These are phyloP conservation scores for Raphidocelis subcapitata DNA, from an alignment of 139 green algal genomes.

Conservation along the genomic window DNA sequence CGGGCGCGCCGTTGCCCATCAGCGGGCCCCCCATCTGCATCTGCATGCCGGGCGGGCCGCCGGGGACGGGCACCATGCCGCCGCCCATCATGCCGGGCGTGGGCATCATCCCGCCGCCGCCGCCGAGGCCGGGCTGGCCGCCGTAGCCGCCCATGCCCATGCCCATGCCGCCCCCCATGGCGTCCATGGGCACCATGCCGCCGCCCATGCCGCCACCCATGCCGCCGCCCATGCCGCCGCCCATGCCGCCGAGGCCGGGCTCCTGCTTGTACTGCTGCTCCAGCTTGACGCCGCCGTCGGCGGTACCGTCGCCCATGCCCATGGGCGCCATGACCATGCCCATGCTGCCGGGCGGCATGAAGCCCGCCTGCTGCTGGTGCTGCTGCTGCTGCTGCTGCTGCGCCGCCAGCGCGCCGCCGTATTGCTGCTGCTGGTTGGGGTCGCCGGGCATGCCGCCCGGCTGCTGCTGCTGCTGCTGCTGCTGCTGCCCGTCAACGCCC, in stretches of 20 bases:
- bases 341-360: not conserved
- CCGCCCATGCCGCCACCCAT: not conserved
- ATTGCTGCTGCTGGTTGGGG: not conserved
- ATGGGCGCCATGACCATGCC: constrained; percentile 18
- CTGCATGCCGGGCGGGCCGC: constrained; percentile 12
- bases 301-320: too few relatives aligned
- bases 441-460: constrained; percentile 1
- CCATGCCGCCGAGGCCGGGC: too few relatives aligned
- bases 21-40: constrained; percentile 26
- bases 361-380: constrained; percentile 1
- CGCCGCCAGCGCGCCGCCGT: too few relatives aligned
- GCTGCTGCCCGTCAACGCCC: not conserved
- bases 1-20: constrained; percentile 74
- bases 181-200: constrained; percentile 25
- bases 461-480: constrained; percentile 20
- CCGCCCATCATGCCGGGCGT: constrained; percentile 27
- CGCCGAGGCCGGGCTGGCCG: not conserved
- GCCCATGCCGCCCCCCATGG: not conserved
- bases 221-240: not conserved
- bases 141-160: not conserved
- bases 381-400: constrained; percentile 22
- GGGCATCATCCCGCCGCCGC: constrained; percentile 17
- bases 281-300: not conserved
- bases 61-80: constrained; percentile 53
- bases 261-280: constrained; percentile 1